Base-by-base conservation (phyloP, 2,329 filamentous ascomycete species). In the Metarhizium humberi region DNA sequence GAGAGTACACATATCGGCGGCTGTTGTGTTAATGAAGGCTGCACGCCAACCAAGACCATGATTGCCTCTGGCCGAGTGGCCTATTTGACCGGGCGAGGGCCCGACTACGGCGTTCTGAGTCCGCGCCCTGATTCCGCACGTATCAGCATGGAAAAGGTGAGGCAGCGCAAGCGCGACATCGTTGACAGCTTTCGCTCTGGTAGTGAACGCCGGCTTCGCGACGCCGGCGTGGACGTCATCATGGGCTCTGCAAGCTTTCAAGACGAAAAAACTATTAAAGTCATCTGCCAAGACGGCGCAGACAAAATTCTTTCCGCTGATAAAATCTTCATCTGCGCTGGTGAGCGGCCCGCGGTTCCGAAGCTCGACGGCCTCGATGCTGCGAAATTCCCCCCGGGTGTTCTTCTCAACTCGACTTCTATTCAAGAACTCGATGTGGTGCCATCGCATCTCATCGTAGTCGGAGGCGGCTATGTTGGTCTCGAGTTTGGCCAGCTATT, bases 21-120 rank as follows among this genome's bases (percentile, higher is more conserved):
- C 11, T 78, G 74, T 55, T 81, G 78, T 58, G 67, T 81, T 54
- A 80, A 81, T 55, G 76, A 77, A 57, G 78, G 78, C 4, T 81
- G 79, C 60, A 81, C 78, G 11, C 78, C 78, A 0, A 81, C 79
- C 20, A 82, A 81, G 63, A 81, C 79, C 8, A 75, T 82, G 72
- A 75, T 82, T 51, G 73, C 78, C 3, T 78, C 75, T 20, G 79
- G 76, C 1, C 68, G 77, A 4, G 71, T 74, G 3, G 78, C 78
- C 2, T 74, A 80, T 60, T 57, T 78, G 10, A 64, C 72, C 1
- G 61, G 67, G 2, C 67, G 76, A 2, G 72, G 68, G 0, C 61
- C 59, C 3, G 73, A 77, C 42, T 80, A 77, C 61, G 78, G 78
- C 8, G 70, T 80, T 14, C 62, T 67, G 18, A 32, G n/a, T 32